Evolutionary conservation across 2,329 filamentous ascomycete species (phyloP).

Genomic region (Scedosporium apiospermum): DNA sequence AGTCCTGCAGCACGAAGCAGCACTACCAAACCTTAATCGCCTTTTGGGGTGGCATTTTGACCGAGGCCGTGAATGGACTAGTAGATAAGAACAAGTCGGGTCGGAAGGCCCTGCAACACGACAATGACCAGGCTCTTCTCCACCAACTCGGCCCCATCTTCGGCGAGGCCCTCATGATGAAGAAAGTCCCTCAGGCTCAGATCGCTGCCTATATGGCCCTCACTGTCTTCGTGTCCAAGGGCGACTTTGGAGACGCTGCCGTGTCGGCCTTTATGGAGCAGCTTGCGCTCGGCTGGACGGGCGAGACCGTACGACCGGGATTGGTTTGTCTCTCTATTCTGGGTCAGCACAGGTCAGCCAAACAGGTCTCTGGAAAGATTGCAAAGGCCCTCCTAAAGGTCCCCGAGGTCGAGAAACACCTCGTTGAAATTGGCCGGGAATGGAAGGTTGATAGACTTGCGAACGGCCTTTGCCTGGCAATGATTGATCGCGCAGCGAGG

Average conservation of each 20-base stretch:
- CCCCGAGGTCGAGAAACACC: slow-evolving; percentile 45
- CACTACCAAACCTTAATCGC: slow-evolving; percentile 71
- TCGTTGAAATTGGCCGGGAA: slow-evolving; percentile 53
- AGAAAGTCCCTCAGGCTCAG: slow-evolving; percentile 67
- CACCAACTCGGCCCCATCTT: slow-evolving; percentile 58
- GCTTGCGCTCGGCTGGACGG: slow-evolving; percentile 66
- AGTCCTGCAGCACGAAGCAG: slow-evolving; percentile 60
- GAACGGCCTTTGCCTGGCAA: slow-evolving; percentile 59
- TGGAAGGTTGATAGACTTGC: slow-evolving; percentile 63
- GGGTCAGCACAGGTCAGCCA: slow-evolving; percentile 66
- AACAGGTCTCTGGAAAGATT: slow-evolving; percentile 59
- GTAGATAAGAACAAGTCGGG: slow-evolving; percentile 71
- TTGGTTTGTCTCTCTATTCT: slow-evolving; percentile 74
- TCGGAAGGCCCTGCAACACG: slow-evolving; percentile 62
- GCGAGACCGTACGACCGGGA: slow-evolving; percentile 62
- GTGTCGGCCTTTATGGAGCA: slow-evolving; percentile 88
- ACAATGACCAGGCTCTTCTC: slow-evolving; percentile 73
- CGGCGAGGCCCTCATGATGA: slow-evolving; percentile 67
- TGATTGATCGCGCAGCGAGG: slow-evolving; percentile 52
- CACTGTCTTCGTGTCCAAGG: slow-evolving; percentile 76
- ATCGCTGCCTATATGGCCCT: slow-evolving; percentile 88
- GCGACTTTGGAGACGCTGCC: slow-evolving; percentile 65
- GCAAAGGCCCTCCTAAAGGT: slow-evolving; percentile 60
- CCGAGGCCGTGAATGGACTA: slow-evolving; percentile 76
- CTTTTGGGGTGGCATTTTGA: slow-evolving; percentile 85